Percentiles rank a stretch among this genome's conserved stretches.
phyloP scores from a whole-genome alignment of 768 basidiomycete species.

The Calocera cornea region DNA sequence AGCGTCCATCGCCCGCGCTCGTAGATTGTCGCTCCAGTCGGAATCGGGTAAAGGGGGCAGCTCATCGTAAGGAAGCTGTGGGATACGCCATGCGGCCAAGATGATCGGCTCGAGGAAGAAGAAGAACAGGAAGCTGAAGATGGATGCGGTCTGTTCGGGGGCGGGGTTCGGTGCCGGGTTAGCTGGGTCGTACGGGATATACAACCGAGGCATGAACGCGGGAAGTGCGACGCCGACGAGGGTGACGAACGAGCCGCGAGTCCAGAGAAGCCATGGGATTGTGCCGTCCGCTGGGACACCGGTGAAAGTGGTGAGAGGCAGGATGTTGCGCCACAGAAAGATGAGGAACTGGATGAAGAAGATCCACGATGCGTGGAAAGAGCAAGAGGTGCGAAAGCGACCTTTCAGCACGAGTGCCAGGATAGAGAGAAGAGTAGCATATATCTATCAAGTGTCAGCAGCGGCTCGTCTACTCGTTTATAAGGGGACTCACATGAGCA shows the following conservation, averaged over 20 bases:
- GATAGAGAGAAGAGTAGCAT: too few relatives aligned
- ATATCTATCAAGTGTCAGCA: too few relatives aligned
- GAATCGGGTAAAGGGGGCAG: constrained; percentile 26
- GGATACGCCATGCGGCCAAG: constrained; percentile 22
- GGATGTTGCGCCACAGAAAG: too few relatives aligned
- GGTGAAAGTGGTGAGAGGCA: too few relatives aligned
- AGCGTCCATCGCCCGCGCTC: constrained; percentile 18
- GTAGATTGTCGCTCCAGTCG: constrained; percentile 21
- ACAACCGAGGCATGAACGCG: too few relatives aligned
- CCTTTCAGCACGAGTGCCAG: too few relatives aligned
- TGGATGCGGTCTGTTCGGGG: constrained; percentile 4
- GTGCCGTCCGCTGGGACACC: neutral
- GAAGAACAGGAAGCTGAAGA: constrained; percentile 8
- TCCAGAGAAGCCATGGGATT: neutral
- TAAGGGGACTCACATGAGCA: neutral
- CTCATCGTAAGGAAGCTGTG: constrained; percentile 23
- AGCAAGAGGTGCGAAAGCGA: too few relatives aligned
- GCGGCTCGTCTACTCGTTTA: too few relatives aligned
- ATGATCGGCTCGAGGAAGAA: constrained; percentile 17
- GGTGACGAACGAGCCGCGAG: neutral
- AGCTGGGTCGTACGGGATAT: too few relatives aligned
- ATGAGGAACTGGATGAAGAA: too few relatives aligned
- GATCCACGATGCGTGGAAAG: too few relatives aligned
- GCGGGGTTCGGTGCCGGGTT: neutral
- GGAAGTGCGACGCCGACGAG: too few relatives aligned